phyloP scores from a whole-genome alignment of 2,329 filamentous ascomycete species.

The Paecilomyces dactylethromorphus region DNA sequence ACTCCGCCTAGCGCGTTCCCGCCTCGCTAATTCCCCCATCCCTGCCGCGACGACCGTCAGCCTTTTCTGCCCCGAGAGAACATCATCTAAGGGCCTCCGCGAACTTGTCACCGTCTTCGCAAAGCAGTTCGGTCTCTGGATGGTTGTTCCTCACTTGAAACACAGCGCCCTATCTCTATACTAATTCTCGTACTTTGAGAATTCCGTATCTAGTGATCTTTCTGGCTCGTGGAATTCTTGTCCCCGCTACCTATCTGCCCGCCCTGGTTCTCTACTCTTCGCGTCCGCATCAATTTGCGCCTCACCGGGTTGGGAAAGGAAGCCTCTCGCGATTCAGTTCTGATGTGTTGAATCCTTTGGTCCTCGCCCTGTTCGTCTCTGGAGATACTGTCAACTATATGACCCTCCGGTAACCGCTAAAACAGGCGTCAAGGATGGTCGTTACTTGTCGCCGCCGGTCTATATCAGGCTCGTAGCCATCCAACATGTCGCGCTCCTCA shows the following conservation, averaged over 20 bases:
- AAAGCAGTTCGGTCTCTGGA: neutral
- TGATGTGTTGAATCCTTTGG: neutral
- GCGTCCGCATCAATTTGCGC: neutral
- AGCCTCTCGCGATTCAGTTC: neutral
- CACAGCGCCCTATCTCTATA: neutral
- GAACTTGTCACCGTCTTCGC: neutral
- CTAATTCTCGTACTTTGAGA: neutral
- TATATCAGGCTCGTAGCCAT: constrained; percentile 36
- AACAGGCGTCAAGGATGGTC: constrained; percentile 33
- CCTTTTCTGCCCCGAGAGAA: neutral
- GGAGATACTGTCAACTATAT: constrained; percentile 14
- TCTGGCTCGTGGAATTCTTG: neutral
- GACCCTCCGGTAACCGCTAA: constrained; percentile 13
- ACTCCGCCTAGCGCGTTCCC: neutral
- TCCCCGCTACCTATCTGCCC: neutral
- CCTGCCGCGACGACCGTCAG: constrained; percentile 1
- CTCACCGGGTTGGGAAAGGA: neutral
- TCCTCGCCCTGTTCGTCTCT: constrained; percentile 4
- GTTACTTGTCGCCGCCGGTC: constrained; percentile 23
- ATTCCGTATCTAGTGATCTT: neutral
- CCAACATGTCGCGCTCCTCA: constrained; percentile 71
- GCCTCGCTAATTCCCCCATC: neutral
- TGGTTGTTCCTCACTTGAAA: neutral
- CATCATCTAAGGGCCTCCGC: neutral
- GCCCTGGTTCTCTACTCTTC: neutral